These are phyloP conservation scores for Kodamaea sp. DNA, from an alignment of 1,139 yeast genomes.

Conservation along the genomic window DNA sequence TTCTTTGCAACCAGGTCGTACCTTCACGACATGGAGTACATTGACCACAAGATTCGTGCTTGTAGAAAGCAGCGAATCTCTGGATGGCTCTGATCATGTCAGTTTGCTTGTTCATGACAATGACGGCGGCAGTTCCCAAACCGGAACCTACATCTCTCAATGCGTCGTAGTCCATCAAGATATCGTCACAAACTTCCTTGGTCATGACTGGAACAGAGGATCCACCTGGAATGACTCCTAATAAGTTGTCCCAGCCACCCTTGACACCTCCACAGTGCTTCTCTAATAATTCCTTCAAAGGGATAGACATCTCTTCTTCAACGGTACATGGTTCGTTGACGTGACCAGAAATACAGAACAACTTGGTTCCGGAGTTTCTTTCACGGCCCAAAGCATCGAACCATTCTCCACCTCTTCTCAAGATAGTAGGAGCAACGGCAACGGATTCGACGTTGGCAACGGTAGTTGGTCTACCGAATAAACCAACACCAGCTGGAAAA, in stretches of 20 bases:
- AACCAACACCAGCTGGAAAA: slow-evolving; percentile 91
- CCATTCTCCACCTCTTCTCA: slow-evolving; percentile 89
- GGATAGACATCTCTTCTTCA: slow-evolving; percentile 91
- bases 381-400: slow-evolving; percentile 80
- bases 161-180: slow-evolving; percentile 84
- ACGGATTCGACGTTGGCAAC: slow-evolving; percentile 90
- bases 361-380: slow-evolving; percentile 78
- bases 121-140: slow-evolving; percentile 89
- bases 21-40: slow-evolving; percentile 97
- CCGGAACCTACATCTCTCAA: slow-evolving; percentile 83
- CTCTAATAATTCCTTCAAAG: slow-evolving; percentile 76
- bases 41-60: slow-evolving; percentile 92
- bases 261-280: slow-evolving; percentile 87
- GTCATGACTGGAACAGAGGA: slow-evolving; percentile 82
- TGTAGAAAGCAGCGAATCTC: slow-evolving; percentile 77
- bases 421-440: slow-evolving; percentile 83
- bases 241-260: slow-evolving; percentile 89
- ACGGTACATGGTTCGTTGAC: slow-evolving; percentile 91
- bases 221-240: slow-evolving; percentile 88
- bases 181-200: slow-evolving; percentile 62
- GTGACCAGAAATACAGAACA: slow-evolving; percentile 85
- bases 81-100: slow-evolving; percentile 84
- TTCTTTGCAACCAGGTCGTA: slow-evolving; percentile 78
- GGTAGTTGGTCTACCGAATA: slow-evolving; percentile 87
- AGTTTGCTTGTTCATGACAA: slow-evolving; percentile 83